Evolutionary conservation across 257 asterid species (phyloP).

Genomic region (Nicotiana paniculata): DNA sequence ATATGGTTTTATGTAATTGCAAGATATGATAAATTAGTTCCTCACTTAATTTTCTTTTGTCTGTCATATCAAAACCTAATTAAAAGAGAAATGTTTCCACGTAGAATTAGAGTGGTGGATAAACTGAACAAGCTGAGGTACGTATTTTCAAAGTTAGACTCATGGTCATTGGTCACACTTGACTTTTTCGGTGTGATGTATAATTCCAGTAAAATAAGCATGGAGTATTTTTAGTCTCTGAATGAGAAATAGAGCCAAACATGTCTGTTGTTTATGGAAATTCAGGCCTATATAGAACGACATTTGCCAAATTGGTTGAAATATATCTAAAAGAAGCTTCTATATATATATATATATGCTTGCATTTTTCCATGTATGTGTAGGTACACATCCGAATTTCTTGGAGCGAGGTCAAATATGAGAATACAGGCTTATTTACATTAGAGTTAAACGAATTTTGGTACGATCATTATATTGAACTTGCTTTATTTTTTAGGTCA

Average conservation of each 20-base stretch:
- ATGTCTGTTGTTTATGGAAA: neutral
- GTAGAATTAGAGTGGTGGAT: neutral
- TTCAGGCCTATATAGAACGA: neutral
- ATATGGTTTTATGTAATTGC: neutral
- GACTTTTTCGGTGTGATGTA: neutral
- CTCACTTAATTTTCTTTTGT: neutral
- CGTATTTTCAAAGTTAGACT: slow-evolving; percentile 1
- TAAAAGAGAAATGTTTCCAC: neutral
- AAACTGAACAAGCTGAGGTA: neutral
- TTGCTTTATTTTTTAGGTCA: no score
- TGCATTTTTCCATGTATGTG: no score
- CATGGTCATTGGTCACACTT: neutral
- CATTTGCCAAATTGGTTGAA: slow-evolving; percentile 3
- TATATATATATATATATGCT: no score
- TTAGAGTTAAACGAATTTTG: no score
- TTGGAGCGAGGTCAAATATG: no score
- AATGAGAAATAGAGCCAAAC: neutral
- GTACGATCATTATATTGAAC: no score
- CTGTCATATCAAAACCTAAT: neutral
- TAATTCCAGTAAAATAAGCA: neutral
- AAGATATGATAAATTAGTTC: neutral
- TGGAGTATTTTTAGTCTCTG: neutral
- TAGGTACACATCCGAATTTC: no score
- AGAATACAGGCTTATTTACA: no score
- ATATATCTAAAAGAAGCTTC: neutral